phyloP scores from a whole-genome alignment of 1,284 basidiomycete species.

The Leccinum subfulvum region DNA sequence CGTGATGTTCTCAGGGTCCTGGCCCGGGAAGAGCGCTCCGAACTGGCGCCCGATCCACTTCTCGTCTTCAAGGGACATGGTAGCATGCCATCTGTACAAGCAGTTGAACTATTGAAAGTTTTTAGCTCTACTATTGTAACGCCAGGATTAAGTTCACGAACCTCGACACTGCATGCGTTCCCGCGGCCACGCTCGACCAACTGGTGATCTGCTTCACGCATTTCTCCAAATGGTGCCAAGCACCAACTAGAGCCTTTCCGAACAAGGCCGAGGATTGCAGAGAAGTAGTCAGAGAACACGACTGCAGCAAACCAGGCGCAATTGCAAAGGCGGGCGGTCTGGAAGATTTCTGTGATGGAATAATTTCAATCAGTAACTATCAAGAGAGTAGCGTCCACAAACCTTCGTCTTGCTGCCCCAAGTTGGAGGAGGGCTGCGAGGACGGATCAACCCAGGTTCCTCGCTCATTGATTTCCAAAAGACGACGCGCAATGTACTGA shows the following conservation, averaged over 20 bases:
- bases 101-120: constrained; percentile 64
- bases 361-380: not conserved
- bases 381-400: not conserved
- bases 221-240: constrained; percentile 68
- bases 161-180: constrained; percentile 75
- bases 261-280: constrained; percentile 70
- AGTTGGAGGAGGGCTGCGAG: constrained; percentile 38
- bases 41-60: constrained; percentile 60
- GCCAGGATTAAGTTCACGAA: constrained; percentile 28
- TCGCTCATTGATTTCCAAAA: constrained; percentile 79
- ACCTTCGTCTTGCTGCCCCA: constrained; percentile 64
- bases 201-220: constrained; percentile 54
- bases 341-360: constrained; percentile 59
- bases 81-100: constrained; percentile 81
- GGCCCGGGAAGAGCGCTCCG: constrained; percentile 50
- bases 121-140: constrained; percentile 10
- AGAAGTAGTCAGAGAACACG: constrained; percentile 77
- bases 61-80: constrained; percentile 68
- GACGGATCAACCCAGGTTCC: constrained; percentile 55
- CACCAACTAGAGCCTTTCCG: constrained; percentile 70
- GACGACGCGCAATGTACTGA: constrained; percentile 76
- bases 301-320: constrained; percentile 73
- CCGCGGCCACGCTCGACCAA: constrained; percentile 74
- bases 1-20: constrained; percentile 53
- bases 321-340: constrained; percentile 75